A percentile compares a stretch with the other conserved stretches of the same genome.
These are phyloP conservation scores for Paramecium sonneborni DNA, from an alignment of 73 alveolate genomes.

Conservation along the genomic window DNA sequence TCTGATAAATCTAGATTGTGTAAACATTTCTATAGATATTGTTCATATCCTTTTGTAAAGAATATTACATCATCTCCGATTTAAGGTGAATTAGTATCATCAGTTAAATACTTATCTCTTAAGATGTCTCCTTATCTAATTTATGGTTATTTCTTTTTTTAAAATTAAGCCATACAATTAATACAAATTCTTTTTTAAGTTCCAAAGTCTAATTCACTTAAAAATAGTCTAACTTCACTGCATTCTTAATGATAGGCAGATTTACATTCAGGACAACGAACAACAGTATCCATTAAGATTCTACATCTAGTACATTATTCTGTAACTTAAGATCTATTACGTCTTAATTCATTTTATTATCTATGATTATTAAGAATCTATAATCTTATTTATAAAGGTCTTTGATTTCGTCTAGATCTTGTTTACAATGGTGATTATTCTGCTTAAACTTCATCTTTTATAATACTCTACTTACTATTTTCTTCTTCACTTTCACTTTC, in stretches of 20 bases:
- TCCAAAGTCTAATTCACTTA: slow-evolving; percentile 31
- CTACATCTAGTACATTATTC: slow-evolving; percentile 30
- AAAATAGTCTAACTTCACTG: neutral
- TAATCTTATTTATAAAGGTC: neutral
- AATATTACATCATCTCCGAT: slow-evolving; percentile 50
- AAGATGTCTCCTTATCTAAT: neutral
- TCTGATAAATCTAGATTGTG: neutral
- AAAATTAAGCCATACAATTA: neutral
- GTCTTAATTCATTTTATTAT: neutral
- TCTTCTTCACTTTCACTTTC: slow-evolving; percentile 21
- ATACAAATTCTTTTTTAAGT: neutral
- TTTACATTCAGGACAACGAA: slow-evolving; percentile 24
- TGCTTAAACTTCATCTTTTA: neutral
- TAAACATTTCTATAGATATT: neutral
- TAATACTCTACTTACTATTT: neutral
- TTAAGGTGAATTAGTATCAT: slow-evolving; percentile 37
- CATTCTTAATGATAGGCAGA: slow-evolving; percentile 25
- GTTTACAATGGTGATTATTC: neutral
- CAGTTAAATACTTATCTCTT: neutral
- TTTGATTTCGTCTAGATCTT: slow-evolving; percentile 15
- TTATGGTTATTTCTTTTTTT: neutral
- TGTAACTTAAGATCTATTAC: neutral
- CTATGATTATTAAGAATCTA: neutral
- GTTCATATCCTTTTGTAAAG: slow-evolving; percentile 42
- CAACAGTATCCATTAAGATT: neutral